Conservation (phyloP, 495 filamentous ascomycete species). For the Corynascus novoguineensis region DNA sequence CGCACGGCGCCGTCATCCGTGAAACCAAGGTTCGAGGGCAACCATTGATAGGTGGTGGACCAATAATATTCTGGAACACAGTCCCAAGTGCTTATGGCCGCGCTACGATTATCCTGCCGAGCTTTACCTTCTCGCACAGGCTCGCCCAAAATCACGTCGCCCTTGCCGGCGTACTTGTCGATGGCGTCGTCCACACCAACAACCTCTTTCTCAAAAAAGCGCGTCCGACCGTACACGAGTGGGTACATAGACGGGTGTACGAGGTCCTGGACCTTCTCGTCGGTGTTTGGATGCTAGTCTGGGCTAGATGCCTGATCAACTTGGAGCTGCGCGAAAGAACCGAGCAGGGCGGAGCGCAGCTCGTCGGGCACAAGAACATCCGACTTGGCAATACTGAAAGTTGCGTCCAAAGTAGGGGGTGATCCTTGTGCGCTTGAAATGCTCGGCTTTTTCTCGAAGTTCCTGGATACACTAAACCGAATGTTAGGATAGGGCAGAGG, state of each 20-base stretch:
- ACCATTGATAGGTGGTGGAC: conserved; percentile 54
- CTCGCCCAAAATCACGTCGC: conserved; percentile 23
- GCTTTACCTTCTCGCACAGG: neutral
- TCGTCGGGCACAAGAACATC: conserved; percentile 18
- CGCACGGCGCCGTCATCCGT: conserved; percentile 48
- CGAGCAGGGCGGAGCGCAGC: conserved; percentile 15
- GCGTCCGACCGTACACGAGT: conserved; percentile 40
- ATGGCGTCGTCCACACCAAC: conserved; percentile 28
- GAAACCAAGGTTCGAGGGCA: conserved; percentile 53
- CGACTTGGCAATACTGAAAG: conserved; percentile 26
- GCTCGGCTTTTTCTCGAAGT: conserved; percentile 1
- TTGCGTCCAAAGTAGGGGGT: conserved; percentile 30
- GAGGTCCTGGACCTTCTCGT: conserved; percentile 53
- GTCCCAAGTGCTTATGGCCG: neutral
- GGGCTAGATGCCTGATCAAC: conserved; percentile 40
- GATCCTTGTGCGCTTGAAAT: conserved; percentile 32
- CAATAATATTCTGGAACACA: conserved; percentile 31
- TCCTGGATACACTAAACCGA: conserved; percentile 5
- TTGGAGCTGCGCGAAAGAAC: conserved; percentile 32
- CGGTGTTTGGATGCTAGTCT: conserved; percentile 56
- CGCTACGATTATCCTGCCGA: neutral
- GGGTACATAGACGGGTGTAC: conserved; percentile 61
- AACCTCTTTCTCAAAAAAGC: conserved; percentile 25
- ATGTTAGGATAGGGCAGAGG: neutral
- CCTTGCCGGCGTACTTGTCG: conserved; percentile 30